Base-by-base conservation (phyloP, 345 rosid species). In the Gossypium rotundifolium region DNA sequence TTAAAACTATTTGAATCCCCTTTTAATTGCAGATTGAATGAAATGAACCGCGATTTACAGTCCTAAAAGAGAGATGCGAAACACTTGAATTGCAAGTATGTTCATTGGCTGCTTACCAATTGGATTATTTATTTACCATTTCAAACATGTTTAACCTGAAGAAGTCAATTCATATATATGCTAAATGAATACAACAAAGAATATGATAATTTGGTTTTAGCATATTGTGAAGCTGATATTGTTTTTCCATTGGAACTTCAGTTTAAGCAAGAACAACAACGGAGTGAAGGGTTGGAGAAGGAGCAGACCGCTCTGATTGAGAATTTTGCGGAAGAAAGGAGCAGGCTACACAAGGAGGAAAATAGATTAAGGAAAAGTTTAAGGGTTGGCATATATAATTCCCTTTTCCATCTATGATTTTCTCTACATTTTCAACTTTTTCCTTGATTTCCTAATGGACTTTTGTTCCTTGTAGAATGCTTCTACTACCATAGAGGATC, bases 1-100 rank as follows among this genome's bases (percentile, higher is more conserved):
- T 7, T 53, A 53, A 33, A 17, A 33, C 57, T 1, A 17, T 17
- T 53, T 53, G 20, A 17, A 53, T 17, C 18, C 40, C 5, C 14
- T 17, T 53, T 16, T 29, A 18, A 57, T 33, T 74, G 67, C 74
- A 81, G 84, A 65, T 62, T 62, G 38, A 52, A 70, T 20, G 74
- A 33, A 72, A 53, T 78, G 63, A 68, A 11, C 18, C 62, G 48
- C 9, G 29, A 67, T 20, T 76, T 82, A 16, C 60, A 53, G 49
- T 20, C 2, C 12, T 84, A 81, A 77, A 76, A 40, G 81, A 81
- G 0, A 83, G 63, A 71, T 16, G 64, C 61, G 58, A 18, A 60
- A 46, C 74, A 16, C 81, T 88, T 25, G 85, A 84, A 78, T 65
- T 23, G 51, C 81, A 81, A 72, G 85, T 82, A 84, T 0, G 75